Percentiles rank a stretch among this genome's conserved stretches.
These are phyloP conservation scores for Draba incana DNA, from an alignment of 345 rosid genomes.

Conservation along the genomic window DNA sequence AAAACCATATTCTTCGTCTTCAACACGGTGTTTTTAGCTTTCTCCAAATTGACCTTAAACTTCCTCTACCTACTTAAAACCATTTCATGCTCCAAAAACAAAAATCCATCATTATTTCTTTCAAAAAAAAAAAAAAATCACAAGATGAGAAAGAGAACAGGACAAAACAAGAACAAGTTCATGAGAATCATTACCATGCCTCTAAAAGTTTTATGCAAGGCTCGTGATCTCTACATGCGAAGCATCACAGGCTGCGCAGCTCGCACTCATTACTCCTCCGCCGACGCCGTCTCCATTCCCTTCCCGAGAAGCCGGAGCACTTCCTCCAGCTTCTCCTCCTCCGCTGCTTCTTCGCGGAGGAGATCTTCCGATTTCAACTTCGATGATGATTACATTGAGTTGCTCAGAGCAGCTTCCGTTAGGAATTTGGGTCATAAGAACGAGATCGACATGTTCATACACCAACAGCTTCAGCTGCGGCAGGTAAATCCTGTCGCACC, in stretches of 20 bases:
- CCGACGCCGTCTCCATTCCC: constrained; percentile 24
- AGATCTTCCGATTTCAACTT: constrained; percentile 2
- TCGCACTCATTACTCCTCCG: constrained; percentile 39
- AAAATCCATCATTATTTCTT: constrained; percentile 13
- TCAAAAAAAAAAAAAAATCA: background rate
- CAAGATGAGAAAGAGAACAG: constrained; percentile 34
- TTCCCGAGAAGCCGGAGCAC: constrained; percentile 67
- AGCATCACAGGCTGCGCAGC: constrained; percentile 58
- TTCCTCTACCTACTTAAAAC: constrained; percentile 30
- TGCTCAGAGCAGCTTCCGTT: constrained; percentile 60
- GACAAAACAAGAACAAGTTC: constrained; percentile 48
- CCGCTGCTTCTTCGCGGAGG: constrained; percentile 26
- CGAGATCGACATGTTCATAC: constrained; percentile 49
- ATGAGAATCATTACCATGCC: constrained; percentile 52
- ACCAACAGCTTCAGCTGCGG: constrained; percentile 41
- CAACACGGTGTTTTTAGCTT: constrained; percentile 27
- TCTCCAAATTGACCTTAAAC: constrained; percentile 22
- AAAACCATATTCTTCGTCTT: constrained; percentile 29
- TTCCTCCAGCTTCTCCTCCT: constrained; percentile 42
- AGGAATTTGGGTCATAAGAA: constrained; percentile 55
- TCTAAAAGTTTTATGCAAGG: constrained; percentile 51
- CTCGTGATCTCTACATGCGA: constrained; percentile 69
- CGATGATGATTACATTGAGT: constrained; percentile 66
- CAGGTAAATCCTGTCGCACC: constrained; percentile 1
- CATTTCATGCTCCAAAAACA: constrained; percentile 9